Percentiles rank a stretch among this genome's conserved stretches.
These are phyloP conservation scores for Pouteria glomerata DNA, from an alignment of 148 eudicot species.

Conservation along the genomic window DNA sequence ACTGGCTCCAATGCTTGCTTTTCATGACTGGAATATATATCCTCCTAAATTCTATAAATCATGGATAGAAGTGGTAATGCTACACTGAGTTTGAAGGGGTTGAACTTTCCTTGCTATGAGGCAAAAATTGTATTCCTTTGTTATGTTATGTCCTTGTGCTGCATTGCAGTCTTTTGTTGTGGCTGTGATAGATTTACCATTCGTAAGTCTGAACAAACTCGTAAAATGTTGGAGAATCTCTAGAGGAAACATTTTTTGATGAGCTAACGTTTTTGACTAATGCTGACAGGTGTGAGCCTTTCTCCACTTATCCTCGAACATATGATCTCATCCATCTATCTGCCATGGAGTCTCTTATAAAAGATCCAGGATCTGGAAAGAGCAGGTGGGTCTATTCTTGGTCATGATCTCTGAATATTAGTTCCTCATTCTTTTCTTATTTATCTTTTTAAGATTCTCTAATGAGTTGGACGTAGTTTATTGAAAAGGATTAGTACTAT, in stretches of 20 bases:
- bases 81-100: neutral
- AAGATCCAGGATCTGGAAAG: constrained; percentile 66
- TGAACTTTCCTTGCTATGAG: neutral
- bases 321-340: constrained; percentile 83
- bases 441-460: neutral
- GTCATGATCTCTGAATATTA: neutral
- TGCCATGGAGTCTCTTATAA: constrained; percentile 72
- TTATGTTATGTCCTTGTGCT: neutral
- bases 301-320: constrained; percentile 98
- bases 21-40: neutral
- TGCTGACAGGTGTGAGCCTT: constrained; percentile 91
- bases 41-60: neutral
- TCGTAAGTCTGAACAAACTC: neutral
- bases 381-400: constrained; percentile 43
- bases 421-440: neutral
- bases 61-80: neutral
- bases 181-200: neutral
- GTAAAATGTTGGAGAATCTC: neutral
- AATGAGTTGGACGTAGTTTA: neutral
- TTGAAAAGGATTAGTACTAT: too few species aligned
- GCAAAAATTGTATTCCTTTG: neutral
- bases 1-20: neutral
- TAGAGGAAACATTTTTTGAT: neutral
- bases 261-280: constrained; percentile 11
- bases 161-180: neutral